Evolutionary conservation across 805 yeast genomes (phyloP).

Genomic region (Ogataea thermomethanolica): DNA sequence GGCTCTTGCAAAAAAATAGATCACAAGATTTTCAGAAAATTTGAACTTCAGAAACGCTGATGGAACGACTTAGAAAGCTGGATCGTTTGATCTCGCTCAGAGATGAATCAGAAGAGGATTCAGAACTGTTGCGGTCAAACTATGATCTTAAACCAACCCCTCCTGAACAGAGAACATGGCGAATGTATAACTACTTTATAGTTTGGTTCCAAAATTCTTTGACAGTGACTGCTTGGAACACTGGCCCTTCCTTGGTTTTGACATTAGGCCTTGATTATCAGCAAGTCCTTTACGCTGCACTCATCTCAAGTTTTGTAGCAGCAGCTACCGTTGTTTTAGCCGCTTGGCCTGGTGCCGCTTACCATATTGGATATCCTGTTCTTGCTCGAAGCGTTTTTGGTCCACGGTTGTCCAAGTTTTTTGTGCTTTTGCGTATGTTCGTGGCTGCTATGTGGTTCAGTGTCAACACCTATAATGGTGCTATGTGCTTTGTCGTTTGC

Average conservation of each 20-base stretch:
- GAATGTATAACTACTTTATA: conserved; percentile 23
- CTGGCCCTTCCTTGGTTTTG: conserved; percentile 28
- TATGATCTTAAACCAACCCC: conserved; percentile 39
- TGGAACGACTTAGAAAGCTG: conserved; percentile 28
- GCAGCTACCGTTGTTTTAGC: conserved; percentile 15
- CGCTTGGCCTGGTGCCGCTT: conserved; percentile 21
- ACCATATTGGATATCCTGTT: conserved; percentile 38
- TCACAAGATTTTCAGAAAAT: neutral
- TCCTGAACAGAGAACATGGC: conserved; percentile 36
- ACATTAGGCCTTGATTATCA: conserved; percentile 22
- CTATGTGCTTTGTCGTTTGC: conserved; percentile 35
- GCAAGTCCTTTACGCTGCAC: conserved; percentile 20
- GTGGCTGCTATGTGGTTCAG: conserved; percentile 40
- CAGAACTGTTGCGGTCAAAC: conserved; percentile 27
- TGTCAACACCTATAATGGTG: conserved; percentile 36
- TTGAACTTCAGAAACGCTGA: conserved; percentile 18
- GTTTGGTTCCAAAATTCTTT: conserved; percentile 28
- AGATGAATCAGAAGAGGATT: conserved; percentile 26
- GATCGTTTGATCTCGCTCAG: conserved; percentile 20
- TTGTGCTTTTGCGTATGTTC: conserved; percentile 35
- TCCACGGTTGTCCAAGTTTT: conserved; percentile 33
- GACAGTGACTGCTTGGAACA: conserved; percentile 32
- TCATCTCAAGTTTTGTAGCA: conserved; percentile 13
- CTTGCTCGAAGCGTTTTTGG: conserved; percentile 38
- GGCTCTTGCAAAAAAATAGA: no score